Evolutionary conservation across 2,329 filamentous ascomycete species (phyloP).

Genomic region (Cordyceps farinosa): DNA sequence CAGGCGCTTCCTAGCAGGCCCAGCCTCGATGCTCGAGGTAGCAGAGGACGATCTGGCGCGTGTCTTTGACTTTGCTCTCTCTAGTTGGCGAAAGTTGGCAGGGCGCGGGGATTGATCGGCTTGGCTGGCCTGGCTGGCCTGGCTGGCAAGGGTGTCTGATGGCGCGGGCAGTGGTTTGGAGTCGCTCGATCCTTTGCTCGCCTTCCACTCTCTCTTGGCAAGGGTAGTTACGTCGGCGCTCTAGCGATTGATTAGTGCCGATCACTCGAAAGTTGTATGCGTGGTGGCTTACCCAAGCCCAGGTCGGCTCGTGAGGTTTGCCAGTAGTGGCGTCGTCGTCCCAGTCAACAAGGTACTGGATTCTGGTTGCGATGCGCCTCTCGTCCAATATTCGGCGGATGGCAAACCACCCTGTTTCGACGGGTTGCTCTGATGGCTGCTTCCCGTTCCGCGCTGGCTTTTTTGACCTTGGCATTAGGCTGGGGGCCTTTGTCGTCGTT

Average conservation of each 20-base stretch:
- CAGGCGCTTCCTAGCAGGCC: slow-evolving; percentile 24
- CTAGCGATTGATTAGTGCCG: slow-evolving; percentile 19
- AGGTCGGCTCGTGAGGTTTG: slow-evolving; percentile 32
- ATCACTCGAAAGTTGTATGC: not conserved
- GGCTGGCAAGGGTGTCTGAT: not conserved
- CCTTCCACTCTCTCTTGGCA: slow-evolving; percentile 34
- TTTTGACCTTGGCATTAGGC: slow-evolving; percentile 16
- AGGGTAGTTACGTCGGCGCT: slow-evolving; percentile 30
- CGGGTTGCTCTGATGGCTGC: slow-evolving; percentile 21
- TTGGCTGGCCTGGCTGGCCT: slow-evolving; percentile 12
- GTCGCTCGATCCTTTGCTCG: slow-evolving; percentile 21
- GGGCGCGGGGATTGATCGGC: slow-evolving; percentile 28
- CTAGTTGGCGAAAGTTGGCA: slow-evolving; percentile 27
- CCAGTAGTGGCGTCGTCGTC: slow-evolving; percentile 32
- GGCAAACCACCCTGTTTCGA: slow-evolving; percentile 30
- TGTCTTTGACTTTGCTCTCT: slow-evolving; percentile 16
- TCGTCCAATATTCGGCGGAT: slow-evolving; percentile 37
- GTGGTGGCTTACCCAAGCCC: slow-evolving; percentile 27
- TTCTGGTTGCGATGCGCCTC: slow-evolving; percentile 24
- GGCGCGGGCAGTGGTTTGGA: not conserved
- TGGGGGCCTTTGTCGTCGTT: slow-evolving; percentile 25
- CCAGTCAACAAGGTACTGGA: slow-evolving; percentile 39
- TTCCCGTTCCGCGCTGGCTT: slow-evolving; percentile 2
- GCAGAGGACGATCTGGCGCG: slow-evolving; percentile 1
- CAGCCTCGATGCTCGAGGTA: slow-evolving; percentile 3